Evolutionary conservation across 371 early-diverging fungal species (phyloP).

Genomic region (Apophysomyces variabilis): DNA sequence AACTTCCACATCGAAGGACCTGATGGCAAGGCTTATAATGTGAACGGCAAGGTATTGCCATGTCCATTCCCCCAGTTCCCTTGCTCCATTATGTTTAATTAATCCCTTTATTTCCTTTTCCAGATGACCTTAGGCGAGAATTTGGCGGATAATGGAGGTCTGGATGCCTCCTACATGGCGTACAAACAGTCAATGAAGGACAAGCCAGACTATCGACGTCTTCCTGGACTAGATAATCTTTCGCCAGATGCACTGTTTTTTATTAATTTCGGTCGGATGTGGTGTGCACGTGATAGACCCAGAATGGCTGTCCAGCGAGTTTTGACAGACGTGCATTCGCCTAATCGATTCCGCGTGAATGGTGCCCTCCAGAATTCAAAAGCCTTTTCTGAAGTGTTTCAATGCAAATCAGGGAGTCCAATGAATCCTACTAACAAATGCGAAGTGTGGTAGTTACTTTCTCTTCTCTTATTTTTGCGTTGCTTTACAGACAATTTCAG

Average conservation of each 20-base stretch:
- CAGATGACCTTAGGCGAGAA: constrained; percentile 68
- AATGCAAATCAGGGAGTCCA: constrained; percentile 54
- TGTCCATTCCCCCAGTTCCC: neutral
- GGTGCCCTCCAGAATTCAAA: constrained; percentile 66
- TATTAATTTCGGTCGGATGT: constrained; percentile 51
- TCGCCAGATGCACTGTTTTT: constrained; percentile 58
- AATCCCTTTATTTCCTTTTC: neutral
- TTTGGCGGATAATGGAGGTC: constrained; percentile 76
- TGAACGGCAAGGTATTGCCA: constrained; percentile 44
- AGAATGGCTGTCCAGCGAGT: constrained; percentile 32
- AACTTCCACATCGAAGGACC: constrained; percentile 45
- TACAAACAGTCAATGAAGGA: constrained; percentile 30
- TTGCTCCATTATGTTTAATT: neutral
- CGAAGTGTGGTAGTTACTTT: constrained; percentile 48
- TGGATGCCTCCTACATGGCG: constrained; percentile 41
- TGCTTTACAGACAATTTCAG: no score
- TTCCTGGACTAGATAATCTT: neutral
- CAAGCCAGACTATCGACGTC: neutral
- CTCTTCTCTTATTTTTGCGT: no score
- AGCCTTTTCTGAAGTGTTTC: constrained; percentile 65
- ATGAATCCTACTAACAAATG: constrained; percentile 64
- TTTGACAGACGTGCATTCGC: constrained; percentile 60
- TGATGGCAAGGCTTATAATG: constrained; percentile 27
- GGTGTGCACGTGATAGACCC: constrained; percentile 51
- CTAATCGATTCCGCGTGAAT: constrained; percentile 60